Base-by-base conservation (phyloP, 805 yeast species). In the Saturnispora mendoncae region DNA sequence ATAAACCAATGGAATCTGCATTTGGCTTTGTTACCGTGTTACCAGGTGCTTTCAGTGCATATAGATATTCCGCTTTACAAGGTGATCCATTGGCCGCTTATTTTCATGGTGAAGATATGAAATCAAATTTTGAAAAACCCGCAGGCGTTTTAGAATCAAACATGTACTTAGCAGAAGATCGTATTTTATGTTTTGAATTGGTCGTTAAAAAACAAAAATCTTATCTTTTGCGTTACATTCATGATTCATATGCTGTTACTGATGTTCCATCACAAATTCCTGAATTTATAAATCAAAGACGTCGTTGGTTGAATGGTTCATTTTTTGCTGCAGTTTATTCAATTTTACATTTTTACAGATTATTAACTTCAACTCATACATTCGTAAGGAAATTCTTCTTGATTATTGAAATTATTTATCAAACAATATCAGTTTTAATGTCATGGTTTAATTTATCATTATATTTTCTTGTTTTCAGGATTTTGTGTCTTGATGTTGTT, bases 281-380 rank as follows among this genome's bases (percentile, higher is more conserved):
- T n/a, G 96, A 88, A 59, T 80, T 88, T 49, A 78, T 90, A 33
- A 71, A 87, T 46, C 97, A 90, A 62, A 76, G 97, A 64, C 74
- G 97, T 57, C 77, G 97, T 64, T 90, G 97, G 97, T 74, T 90
- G 49, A 90, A 90, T 60, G 97, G 97, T 42, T 87, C 97, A 0
- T 83, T 90, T 57, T 90, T 90, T 64, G 97, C 97, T 0, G 92
- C 94, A 9, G 70, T 87, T 39, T 90, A 90, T 58, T 76, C 97
- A 1, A 70, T 85, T 44, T 70, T 77, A 36, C 94, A 88, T 61
- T 78, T 78, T 58, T 75, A 72, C 51, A 72, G 78, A 46, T 72
- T 90, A 42, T 78, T 90, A 80, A 57, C 69, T 2, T 80, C 95
- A 23, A 78, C 79, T 20, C 97, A 90, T 61, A 65, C 76, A n/a